Base-by-base conservation (phyloP, 2,329 filamentous ascomycete species). In the Hawksworthiomyces lignivorus region DNA sequence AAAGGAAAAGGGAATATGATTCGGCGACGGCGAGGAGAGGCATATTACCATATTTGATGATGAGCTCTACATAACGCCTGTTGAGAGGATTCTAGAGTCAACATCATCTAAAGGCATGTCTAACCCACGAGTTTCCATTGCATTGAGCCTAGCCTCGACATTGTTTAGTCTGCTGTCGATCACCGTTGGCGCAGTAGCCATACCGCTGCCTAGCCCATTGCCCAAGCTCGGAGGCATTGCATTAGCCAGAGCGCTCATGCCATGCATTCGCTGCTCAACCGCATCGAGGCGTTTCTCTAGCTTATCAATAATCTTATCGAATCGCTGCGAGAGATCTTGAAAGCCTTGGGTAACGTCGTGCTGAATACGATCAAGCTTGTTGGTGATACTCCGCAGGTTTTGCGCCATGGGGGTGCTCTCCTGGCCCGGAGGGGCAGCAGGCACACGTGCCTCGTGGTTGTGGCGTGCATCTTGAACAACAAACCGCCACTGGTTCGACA, bases 401-500 rank as follows among this genome's bases (percentile, higher is more conserved):
- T 77, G 75, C 2, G 72, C 70, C 45, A 77, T 62, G 1, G 75
- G 73, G 5, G 73, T 71, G 53, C 72, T 75, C 54, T 78, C 75
- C 46, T 75, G 70, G 20, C 73, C 73, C 2, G 73, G 68, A 2
- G 68, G 65, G 27, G 69, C 71, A 15, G 72, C 68, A 8, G 72
- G 66, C 37, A 75, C 61, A 45, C 75, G 72, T 24, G 75, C 70
- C 51, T 79, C 75, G 54, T 80, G 75, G 56, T 80, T 80, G 54
- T 80, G 75, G 12, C 73, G 65, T n/a, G 67, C 57, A 43, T 77
- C 73, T 46, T 79, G 75, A 10, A 80, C 69, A 7, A 70, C 72
- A 48, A 80, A 80, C n/a, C 75, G 72, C 75, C 75, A 80, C 57
- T 78, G 75, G 47, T 79, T 77, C 31, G 70, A 70, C 10, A 80